Percentiles rank a stretch among this genome's conserved stretches.
These are phyloP conservation scores for Fusarium armeniacum DNA, from an alignment of 2,329 filamentous ascomycete genomes.

Conservation along the genomic window DNA sequence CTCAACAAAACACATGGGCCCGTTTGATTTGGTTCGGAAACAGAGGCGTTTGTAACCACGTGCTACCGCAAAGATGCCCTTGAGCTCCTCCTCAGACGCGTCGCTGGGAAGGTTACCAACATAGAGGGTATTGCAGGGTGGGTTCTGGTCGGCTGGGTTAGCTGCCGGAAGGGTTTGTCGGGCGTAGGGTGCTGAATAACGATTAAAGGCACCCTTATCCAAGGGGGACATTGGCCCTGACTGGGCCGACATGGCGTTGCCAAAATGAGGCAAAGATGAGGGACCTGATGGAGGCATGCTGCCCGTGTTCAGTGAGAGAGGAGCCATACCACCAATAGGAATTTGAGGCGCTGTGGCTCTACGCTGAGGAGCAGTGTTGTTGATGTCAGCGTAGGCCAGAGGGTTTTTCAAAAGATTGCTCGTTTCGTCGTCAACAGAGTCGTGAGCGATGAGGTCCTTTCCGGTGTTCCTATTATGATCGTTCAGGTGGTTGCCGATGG, in stretches of 20 bases:
- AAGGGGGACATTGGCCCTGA: conserved; percentile 37
- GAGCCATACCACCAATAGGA: conserved; percentile 76
- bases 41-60: conserved; percentile 95
- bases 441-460: conserved; percentile 80
- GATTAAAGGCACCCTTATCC: conserved; percentile 9
- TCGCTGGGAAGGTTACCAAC: conserved; percentile 96
- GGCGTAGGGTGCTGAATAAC: conserved; percentile 62
- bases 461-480: conserved; percentile 72
- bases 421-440: conserved; percentile 76
- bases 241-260: conserved; percentile 58
- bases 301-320: conserved; percentile 78
- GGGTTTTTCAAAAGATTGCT: conserved; percentile 79
- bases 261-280: conserved; percentile 66
- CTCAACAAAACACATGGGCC: conserved; percentile 98
- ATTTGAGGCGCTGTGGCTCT: conserved; percentile 80
- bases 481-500: conserved; percentile 77
- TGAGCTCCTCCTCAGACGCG: conserved; percentile 95
- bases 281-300: conserved; percentile 62
- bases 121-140: conserved; percentile 97
- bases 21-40: conserved; percentile 94
- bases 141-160: conserved; percentile 96
- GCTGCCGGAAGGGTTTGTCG: conserved; percentile 83
- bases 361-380: conserved; percentile 58
- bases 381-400: conserved; percentile 77
- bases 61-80: conserved; percentile 91